Conservation (phyloP, 2,329 filamentous ascomycete genomes). For the Arthrobotrys sinensis region DNA sequence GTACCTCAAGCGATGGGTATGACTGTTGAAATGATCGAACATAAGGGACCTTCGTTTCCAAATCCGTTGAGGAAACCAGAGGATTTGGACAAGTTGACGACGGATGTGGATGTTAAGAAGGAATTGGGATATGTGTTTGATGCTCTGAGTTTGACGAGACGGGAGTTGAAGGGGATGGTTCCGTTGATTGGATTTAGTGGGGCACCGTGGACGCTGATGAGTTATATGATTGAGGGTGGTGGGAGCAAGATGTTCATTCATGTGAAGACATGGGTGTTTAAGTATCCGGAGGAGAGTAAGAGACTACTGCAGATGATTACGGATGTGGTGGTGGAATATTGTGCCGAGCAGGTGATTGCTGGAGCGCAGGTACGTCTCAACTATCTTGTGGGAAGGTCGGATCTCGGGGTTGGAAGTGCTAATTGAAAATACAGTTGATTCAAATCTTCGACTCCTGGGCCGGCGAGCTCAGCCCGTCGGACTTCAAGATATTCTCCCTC, state of each 20-base stretch:
- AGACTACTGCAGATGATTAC: constrained; percentile 89
- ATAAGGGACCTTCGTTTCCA: constrained; percentile 96
- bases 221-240: constrained; percentile 99
- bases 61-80: constrained; percentile 85
- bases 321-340: constrained; percentile 93
- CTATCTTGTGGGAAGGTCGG: background rate
- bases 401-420: background rate
- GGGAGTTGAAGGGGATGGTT: constrained; percentile 88
- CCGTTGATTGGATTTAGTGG: constrained; percentile 97
- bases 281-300: constrained; percentile 84
- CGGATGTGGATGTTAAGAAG: constrained; percentile 84
- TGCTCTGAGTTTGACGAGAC: constrained; percentile 89
- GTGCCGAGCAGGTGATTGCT: constrained; percentile 91
- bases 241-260: constrained; percentile 95
- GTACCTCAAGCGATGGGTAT: constrained; percentile 98
- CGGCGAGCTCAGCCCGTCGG: constrained; percentile 86
- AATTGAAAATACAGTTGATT: constrained; percentile 74
- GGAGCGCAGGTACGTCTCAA: constrained; percentile 80
- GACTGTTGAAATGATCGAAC: constrained; percentile 98
- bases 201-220: constrained; percentile 95
- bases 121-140: constrained; percentile 96
- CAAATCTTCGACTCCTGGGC: constrained; percentile 99
- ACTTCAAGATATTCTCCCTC: constrained; percentile 87
- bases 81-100: constrained; percentile 82
- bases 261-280: constrained; percentile 97